phyloP scores from a whole-genome alignment of 768 basidiomycete genomes.

The Tricholoma matsutake region DNA sequence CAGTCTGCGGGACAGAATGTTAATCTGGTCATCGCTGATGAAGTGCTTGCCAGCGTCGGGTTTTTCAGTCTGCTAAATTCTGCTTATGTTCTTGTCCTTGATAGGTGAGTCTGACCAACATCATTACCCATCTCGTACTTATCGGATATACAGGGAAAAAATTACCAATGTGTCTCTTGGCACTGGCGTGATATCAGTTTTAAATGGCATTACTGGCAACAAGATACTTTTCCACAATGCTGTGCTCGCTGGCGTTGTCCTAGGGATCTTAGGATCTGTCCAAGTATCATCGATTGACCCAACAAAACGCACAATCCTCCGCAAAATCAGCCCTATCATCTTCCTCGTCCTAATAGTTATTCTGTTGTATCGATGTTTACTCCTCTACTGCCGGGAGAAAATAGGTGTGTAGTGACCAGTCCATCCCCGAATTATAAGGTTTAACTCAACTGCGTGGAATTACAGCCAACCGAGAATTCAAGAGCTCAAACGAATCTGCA shows the following conservation, averaged over 20 bases:
- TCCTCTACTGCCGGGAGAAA: constrained; percentile 19
- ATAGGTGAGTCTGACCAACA: constrained; percentile 22
- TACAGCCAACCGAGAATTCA: not conserved
- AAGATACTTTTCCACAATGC: constrained; percentile 28
- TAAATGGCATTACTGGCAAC: constrained; percentile 26
- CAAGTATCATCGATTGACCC: constrained; percentile 14
- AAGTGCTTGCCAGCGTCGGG: constrained; percentile 29
- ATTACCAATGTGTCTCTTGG: constrained; percentile 13
- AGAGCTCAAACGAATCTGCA: constrained; percentile 5
- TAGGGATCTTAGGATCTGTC: constrained; percentile 32
- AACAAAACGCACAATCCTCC: constrained; percentile 21
- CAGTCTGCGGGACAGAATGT: constrained; percentile 22
- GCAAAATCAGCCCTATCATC: constrained; percentile 32
- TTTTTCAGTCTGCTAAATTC: constrained; percentile 33
- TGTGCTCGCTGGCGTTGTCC: constrained; percentile 26
- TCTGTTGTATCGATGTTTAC: constrained; percentile 29
- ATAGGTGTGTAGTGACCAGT: constrained; percentile 11
- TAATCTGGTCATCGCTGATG: constrained; percentile 23
- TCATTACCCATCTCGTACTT: not conserved
- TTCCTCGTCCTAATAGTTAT: constrained; percentile 36
- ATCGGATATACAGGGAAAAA: constrained; percentile 13
- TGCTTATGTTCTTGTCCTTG: constrained; percentile 30
- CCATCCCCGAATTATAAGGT: not conserved
- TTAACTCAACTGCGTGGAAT: not conserved
- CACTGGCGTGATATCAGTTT: constrained; percentile 3